Percentiles rank a stretch among this genome's conserved stretches.
Conservation (phyloP, 371 early-diverging fungal species). For the Haplosporangium sp. region DNA sequence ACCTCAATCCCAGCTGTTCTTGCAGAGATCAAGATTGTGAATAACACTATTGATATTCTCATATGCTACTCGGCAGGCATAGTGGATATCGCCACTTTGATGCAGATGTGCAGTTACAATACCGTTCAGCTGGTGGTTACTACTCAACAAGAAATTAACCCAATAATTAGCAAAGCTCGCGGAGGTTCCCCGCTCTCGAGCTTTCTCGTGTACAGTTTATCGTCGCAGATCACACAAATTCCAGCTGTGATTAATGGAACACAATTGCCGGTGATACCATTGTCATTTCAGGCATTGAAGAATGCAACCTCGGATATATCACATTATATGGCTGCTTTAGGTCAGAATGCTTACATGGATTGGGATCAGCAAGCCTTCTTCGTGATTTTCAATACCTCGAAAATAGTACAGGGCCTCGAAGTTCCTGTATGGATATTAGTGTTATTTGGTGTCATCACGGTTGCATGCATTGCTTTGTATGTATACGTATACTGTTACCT, state of each 20-base stretch:
- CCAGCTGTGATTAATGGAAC: not conserved
- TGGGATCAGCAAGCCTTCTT: conserved; percentile 1
- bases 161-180: not conserved
- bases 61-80: not conserved
- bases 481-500: no score
- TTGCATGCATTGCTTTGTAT: not conserved
- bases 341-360: conserved; percentile 7
- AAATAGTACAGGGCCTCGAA: not conserved
- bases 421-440: conserved; percentile 6
- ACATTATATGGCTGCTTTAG: conserved; percentile 8
- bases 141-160: not conserved
- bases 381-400: conserved; percentile 1
- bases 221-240: not conserved
- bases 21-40: not conserved
- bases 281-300: not conserved
- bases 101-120: not conserved
- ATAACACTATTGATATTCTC: not conserved
- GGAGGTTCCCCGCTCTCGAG: not conserved
- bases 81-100: not conserved
- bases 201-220: no score
- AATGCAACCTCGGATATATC: not conserved
- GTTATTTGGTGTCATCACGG: not conserved
- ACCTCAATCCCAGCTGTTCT: not conserved
- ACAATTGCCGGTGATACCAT: not conserved
- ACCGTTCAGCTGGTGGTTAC: not conserved